Evolutionary conservation across 352 stramenopile species (phyloP).

Genomic region (Pythium aquatile): DNA sequence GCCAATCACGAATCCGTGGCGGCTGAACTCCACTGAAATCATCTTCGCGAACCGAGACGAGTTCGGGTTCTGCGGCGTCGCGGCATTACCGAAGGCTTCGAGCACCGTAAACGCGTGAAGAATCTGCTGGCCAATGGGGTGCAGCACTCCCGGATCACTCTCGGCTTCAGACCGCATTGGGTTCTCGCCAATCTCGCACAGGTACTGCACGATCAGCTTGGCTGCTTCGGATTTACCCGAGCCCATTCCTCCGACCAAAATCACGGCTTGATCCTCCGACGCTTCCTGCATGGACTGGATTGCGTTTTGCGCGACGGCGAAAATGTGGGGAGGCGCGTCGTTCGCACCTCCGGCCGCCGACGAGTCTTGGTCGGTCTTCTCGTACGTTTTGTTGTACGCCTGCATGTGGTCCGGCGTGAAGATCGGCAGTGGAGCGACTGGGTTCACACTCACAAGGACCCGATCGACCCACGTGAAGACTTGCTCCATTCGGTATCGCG

Average conservation of each 20-base stretch:
- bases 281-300: constrained; percentile 77
- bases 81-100: constrained; percentile 72
- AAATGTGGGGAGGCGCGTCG: constrained; percentile 70
- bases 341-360: constrained; percentile 45
- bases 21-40: constrained; percentile 81
- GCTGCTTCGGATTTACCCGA: constrained; percentile 77
- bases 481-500: constrained; percentile 77
- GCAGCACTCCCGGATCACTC: constrained; percentile 49
- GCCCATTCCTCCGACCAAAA: constrained; percentile 71
- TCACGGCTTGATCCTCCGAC: constrained; percentile 74
- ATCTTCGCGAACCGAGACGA: constrained; percentile 82
- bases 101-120: constrained; percentile 78
- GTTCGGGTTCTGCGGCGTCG: constrained; percentile 59
- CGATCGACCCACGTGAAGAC: constrained; percentile 84
- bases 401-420: constrained; percentile 86
- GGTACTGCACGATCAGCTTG: constrained; percentile 81
- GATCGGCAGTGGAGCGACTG: constrained; percentile 63
- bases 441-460: constrained; percentile 74
- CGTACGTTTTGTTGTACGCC: constrained; percentile 65
- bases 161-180: constrained; percentile 35
- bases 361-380: constrained; percentile 46
- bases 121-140: constrained; percentile 81
- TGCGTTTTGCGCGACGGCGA: constrained; percentile 76
- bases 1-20: constrained; percentile 72
- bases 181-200: constrained; percentile 77